Percentiles rank a stretch among this genome's conserved stretches.
Conservation (phyloP, 2,329 filamentous ascomycete genomes). For the Ceratocystis destructans region DNA sequence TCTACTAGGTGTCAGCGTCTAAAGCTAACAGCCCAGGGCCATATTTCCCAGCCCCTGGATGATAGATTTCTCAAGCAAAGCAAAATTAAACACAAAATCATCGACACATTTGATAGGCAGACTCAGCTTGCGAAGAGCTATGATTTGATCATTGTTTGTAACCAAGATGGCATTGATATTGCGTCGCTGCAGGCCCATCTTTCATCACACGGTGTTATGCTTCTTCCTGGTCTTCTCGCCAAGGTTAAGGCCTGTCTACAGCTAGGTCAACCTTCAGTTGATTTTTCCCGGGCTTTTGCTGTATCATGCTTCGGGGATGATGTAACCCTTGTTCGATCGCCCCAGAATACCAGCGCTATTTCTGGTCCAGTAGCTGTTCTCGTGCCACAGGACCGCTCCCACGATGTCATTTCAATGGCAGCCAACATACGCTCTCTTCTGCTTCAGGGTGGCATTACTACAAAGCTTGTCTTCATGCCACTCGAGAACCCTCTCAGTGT, state of each 20-base stretch:
- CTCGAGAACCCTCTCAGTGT: not conserved
- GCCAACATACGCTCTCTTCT: slow-evolving; percentile 1
- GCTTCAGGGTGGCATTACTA: not conserved
- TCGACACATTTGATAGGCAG: slow-evolving; percentile 1
- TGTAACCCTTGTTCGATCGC: slow-evolving; percentile 8
- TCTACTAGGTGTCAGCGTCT: not conserved
- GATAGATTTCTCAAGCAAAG: not conserved
- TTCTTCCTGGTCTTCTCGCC: not conserved
- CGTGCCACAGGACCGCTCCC: slow-evolving; percentile 1
- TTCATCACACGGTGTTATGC: slow-evolving; percentile 5
- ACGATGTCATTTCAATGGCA: not conserved
- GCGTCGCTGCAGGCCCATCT: slow-evolving; percentile 4
- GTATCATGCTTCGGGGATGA: slow-evolving; percentile 7
- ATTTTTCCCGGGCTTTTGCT: not conserved
- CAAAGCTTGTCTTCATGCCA: not conserved
- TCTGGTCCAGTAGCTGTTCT: slow-evolving; percentile 8
- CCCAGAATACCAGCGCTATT: not conserved
- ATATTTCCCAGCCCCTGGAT: not conserved
- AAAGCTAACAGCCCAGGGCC: slow-evolving; percentile 3
- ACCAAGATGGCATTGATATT: slow-evolving; percentile 13
- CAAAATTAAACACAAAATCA: not conserved
- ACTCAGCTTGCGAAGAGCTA: not conserved
- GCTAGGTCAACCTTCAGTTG: slow-evolving; percentile 3
- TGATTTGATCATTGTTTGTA: slow-evolving; percentile 9
- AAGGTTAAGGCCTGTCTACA: slow-evolving; percentile 1